A percentile compares a stretch with the other conserved stretches of the same genome.
Evolutionary conservation across 1,284 basidiomycete genomes (phyloP).

Genomic region (Crepidotus sp.): DNA sequence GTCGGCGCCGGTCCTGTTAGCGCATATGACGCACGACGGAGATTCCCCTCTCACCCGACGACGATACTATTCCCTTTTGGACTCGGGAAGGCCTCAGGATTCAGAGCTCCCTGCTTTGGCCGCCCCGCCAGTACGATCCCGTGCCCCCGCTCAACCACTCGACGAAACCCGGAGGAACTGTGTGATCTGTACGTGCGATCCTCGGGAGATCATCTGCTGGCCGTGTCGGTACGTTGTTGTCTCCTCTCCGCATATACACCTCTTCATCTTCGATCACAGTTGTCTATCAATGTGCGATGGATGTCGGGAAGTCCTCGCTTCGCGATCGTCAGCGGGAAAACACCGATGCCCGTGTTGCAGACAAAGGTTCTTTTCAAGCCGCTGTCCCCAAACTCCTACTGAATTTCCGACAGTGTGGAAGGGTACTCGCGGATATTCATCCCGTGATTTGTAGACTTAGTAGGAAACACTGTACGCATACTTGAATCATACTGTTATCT

Average conservation of each 20-base stretch:
- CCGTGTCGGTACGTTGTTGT: slow-evolving; percentile 54
- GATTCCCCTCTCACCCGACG: slow-evolving; percentile 20
- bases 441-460: slow-evolving; percentile 28
- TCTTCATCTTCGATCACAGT: slow-evolving; percentile 26
- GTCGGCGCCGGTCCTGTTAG: slow-evolving; percentile 20
- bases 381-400: neutral
- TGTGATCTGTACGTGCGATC: slow-evolving; percentile 65
- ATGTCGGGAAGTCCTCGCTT: slow-evolving; percentile 61
- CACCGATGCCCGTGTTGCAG: slow-evolving; percentile 71
- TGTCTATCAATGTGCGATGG: slow-evolving; percentile 67
- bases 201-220: slow-evolving; percentile 68
- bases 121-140: slow-evolving; percentile 1
- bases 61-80: slow-evolving; percentile 18
- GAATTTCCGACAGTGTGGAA: slow-evolving; percentile 42
- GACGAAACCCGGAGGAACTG: slow-evolving; percentile 42
- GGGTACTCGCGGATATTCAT: slow-evolving; percentile 66
- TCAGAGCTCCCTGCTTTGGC: neutral
- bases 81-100: neutral
- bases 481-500: neutral
- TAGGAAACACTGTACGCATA: neutral
- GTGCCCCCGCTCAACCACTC: slow-evolving; percentile 4
- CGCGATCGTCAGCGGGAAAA: slow-evolving; percentile 51
- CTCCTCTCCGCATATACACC: neutral
- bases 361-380: slow-evolving; percentile 26
- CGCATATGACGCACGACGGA: slow-evolving; percentile 20